Conservation (phyloP, 1,284 basidiomycete species). For the Fomitopsis pinicola region DNA sequence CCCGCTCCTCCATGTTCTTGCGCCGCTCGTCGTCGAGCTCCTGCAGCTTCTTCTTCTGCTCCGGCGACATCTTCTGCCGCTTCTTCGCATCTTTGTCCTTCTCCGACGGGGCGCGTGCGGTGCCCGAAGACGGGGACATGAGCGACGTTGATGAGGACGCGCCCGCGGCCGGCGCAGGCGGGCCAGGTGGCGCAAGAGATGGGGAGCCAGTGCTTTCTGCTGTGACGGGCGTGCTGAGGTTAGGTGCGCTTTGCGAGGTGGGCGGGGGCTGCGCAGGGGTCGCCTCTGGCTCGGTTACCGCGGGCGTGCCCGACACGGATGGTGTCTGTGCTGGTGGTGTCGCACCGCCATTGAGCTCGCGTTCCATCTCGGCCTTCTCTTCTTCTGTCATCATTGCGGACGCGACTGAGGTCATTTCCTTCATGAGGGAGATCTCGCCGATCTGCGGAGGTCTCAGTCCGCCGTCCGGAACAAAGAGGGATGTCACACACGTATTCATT, state of each 20-base stretch:
- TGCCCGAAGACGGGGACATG: conserved; percentile 6
- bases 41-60: conserved; percentile 81
- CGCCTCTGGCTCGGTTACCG: conserved; percentile 12
- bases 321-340: conserved; percentile 6
- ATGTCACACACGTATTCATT: conserved; percentile 70
- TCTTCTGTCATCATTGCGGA: conserved; percentile 85
- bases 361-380: conserved; percentile 86
- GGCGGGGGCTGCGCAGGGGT: background rate
- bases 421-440: conserved; percentile 91
- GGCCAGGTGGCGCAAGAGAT: conserved; percentile 9
- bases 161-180: conserved; percentile 7
- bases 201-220: conserved; percentile 8
- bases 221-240: background rate
- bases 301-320: conserved; percentile 6
- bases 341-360: conserved; percentile 50
- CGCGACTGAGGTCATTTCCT: conserved; percentile 82
- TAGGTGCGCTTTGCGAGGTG: background rate
- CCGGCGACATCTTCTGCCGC: conserved; percentile 67
- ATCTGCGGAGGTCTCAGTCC: conserved; percentile 49
- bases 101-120: conserved; percentile 16
- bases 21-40: conserved; percentile 78
- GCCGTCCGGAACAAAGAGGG: background rate
- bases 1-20: conserved; percentile 75
- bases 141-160: conserved; percentile 7
- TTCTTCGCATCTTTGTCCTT: conserved; percentile 35